Percentiles rank a stretch among this genome's conserved stretches.
phyloP scores from a whole-genome alignment of 805 yeast genomes.

The Ogataea neopini region DNA sequence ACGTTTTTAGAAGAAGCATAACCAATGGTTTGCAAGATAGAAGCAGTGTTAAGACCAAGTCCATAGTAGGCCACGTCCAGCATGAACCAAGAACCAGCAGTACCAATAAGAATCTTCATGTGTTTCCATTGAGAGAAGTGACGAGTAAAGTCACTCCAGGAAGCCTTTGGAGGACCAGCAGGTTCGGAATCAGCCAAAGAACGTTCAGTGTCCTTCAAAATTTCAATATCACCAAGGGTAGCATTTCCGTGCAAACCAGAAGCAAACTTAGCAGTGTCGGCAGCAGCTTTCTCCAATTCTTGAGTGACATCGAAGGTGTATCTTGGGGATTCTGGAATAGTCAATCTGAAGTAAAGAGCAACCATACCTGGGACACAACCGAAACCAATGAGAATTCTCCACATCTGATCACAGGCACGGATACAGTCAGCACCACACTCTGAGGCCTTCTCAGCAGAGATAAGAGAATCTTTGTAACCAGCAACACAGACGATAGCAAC shows the following conservation, averaged over 20 bases:
- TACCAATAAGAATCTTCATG: conserved; percentile 79
- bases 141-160: conserved; percentile 64
- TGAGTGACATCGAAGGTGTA: conserved; percentile 75
- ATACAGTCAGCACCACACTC: conserved; percentile 68
- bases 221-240: conserved; percentile 42
- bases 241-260: conserved; percentile 56
- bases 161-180: conserved; percentile 74
- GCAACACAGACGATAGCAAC: conserved; percentile 76
- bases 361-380: conserved; percentile 87
- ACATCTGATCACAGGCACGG: conserved; percentile 86
- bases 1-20: conserved; percentile 72
- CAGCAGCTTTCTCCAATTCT: conserved; percentile 56
- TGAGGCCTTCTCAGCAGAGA: conserved; percentile 51
- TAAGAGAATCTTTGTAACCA: conserved; percentile 68
- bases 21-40: conserved; percentile 80
- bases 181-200: conserved; percentile 33
- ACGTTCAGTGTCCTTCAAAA: conserved; percentile 48
- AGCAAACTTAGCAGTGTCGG: conserved; percentile 53
- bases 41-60: conserved; percentile 78
- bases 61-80: conserved; percentile 92
- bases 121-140: conserved; percentile 89
- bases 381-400: conserved; percentile 89
- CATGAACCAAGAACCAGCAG: conserved; percentile 90
- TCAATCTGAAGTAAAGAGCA: conserved; percentile 88
- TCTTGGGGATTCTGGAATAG: conserved; percentile 95